These are phyloP conservation scores for Orbilia brochopaga DNA, from an alignment of 2,329 filamentous ascomycete species.

Conservation along the genomic window DNA sequence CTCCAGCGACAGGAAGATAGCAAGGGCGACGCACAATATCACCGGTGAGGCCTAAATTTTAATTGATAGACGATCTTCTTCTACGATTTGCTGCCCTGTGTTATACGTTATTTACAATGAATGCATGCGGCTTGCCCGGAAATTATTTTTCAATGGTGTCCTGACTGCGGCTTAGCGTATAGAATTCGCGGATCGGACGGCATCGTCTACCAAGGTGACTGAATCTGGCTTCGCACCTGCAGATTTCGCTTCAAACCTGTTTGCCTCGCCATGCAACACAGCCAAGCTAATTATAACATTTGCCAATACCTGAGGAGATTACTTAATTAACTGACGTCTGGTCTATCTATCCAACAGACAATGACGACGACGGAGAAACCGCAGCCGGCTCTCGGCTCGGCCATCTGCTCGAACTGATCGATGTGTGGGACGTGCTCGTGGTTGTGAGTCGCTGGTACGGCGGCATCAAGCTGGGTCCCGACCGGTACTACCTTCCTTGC, in stretches of 20 bases:
- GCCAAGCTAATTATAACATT: slow-evolving; percentile 1
- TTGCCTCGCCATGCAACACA: slow-evolving; percentile 4
- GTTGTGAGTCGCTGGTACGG: slow-evolving; percentile 96
- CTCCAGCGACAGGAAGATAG: slow-evolving; percentile 79
- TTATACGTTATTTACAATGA: too few relatives aligned
- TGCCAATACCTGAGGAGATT: slow-evolving; percentile 26
- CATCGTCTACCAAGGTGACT: slow-evolving; percentile 45
- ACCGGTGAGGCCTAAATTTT: slow-evolving; percentile 57
- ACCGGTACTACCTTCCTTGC: slow-evolving; percentile 61
- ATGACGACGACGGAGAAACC: slow-evolving; percentile 93
- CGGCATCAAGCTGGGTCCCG: slow-evolving; percentile 83
- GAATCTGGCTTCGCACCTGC: not conserved
- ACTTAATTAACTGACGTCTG: too few relatives aligned
- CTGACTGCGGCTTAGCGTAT: slow-evolving; percentile 32
- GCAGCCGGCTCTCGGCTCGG: slow-evolving; percentile 85
- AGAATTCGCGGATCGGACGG: slow-evolving; percentile 48
- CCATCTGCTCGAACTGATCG: slow-evolving; percentile 93
- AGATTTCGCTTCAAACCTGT: slow-evolving; percentile 5
- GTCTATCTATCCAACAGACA: too few relatives aligned
- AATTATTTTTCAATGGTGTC: not conserved
- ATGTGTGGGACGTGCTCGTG: slow-evolving; percentile 88
- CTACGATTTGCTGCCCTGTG: not conserved
- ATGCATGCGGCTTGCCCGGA: not conserved
- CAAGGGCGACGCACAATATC: slow-evolving; percentile 92
- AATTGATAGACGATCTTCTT: not conserved